Evolutionary conservation across 176 grass and related monocot genomes (phyloP).

Genomic region (Rhynchospora pubera): DNA sequence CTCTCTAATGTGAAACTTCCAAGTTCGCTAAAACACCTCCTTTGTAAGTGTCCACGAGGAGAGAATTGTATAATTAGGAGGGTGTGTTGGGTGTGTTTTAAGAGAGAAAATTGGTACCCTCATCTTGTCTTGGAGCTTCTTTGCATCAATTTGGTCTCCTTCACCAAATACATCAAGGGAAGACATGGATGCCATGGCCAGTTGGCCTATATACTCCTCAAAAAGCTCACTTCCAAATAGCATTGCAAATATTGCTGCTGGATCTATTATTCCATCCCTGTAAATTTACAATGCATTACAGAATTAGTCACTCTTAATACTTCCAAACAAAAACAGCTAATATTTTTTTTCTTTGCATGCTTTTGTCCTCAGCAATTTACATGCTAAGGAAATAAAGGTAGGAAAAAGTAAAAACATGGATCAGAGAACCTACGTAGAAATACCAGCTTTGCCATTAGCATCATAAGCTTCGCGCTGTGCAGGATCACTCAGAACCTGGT

Average conservation of each 20-base stretch:
- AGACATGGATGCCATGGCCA: constrained; percentile 94
- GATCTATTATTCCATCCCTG: constrained; percentile 94
- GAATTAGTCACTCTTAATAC: constrained; percentile 13
- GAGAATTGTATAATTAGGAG: neutral
- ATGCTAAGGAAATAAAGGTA: neutral
- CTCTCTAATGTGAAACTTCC: neutral
- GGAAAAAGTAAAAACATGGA: neutral
- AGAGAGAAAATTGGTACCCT: constrained; percentile 39
- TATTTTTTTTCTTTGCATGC: neutral
- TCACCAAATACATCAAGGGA: constrained; percentile 83
- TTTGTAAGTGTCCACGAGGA: neutral
- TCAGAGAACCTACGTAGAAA: constrained; percentile 66
- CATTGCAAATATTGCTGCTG: constrained; percentile 95
- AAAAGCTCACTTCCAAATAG: constrained; percentile 96
- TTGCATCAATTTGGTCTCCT: constrained; percentile 67
- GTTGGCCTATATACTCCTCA: constrained; percentile 95
- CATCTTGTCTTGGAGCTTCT: constrained; percentile 77
- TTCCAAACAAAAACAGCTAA: neutral
- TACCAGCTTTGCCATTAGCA: constrained; percentile 68
- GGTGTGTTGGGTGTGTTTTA: neutral
- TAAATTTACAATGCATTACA: constrained; percentile 23
- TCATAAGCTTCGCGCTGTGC: constrained; percentile 79
- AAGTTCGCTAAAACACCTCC: neutral
- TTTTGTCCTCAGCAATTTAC: neutral
- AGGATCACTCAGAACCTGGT: constrained; percentile 91